phyloP scores from a whole-genome alignment of 1,284 basidiomycete genomes.

The Tilletia walkeri region DNA sequence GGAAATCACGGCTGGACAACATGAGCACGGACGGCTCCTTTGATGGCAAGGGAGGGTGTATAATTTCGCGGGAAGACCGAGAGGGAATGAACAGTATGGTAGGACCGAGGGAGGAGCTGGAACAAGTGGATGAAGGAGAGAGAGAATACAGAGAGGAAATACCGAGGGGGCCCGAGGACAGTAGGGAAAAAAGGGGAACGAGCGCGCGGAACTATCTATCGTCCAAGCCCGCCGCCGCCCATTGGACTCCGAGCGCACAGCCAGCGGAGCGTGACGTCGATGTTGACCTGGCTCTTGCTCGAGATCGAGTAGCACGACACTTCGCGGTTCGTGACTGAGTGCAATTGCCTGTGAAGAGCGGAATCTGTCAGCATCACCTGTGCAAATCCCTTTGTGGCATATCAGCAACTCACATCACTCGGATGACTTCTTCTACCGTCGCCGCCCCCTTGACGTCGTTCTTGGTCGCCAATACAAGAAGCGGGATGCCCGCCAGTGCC shows the following conservation, averaged over 20 bases:
- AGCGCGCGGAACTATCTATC: neutral
- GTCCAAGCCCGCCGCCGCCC: conserved; percentile 2
- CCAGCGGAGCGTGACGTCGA: conserved; percentile 64
- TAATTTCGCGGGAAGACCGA: neutral
- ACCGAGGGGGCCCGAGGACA: too few species aligned
- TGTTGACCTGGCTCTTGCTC: conserved; percentile 86
- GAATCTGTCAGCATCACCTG: too few species aligned
- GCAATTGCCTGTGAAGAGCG: conserved; percentile 64
- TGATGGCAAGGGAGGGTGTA: neutral
- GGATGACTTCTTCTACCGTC: conserved; percentile 80
- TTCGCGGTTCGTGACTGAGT: conserved; percentile 72
- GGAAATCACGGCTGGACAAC: too few species aligned
- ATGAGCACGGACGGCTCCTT: too few species aligned
- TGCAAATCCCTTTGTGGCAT: conserved; percentile 30
- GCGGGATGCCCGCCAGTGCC: conserved; percentile 73
- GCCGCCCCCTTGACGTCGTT: conserved; percentile 81
- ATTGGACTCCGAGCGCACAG: conserved; percentile 45
- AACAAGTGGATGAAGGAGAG: neutral
- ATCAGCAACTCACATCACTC: conserved; percentile 66
- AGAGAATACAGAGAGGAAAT: neutral
- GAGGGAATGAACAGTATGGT: neutral
- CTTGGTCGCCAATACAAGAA: conserved; percentile 95
- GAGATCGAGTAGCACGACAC: conserved; percentile 61
- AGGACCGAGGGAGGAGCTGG: too few species aligned
- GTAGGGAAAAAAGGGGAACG: neutral